phyloP scores from a whole-genome alignment of 441 rosid genomes.

The Macaranga tanarius region DNA sequence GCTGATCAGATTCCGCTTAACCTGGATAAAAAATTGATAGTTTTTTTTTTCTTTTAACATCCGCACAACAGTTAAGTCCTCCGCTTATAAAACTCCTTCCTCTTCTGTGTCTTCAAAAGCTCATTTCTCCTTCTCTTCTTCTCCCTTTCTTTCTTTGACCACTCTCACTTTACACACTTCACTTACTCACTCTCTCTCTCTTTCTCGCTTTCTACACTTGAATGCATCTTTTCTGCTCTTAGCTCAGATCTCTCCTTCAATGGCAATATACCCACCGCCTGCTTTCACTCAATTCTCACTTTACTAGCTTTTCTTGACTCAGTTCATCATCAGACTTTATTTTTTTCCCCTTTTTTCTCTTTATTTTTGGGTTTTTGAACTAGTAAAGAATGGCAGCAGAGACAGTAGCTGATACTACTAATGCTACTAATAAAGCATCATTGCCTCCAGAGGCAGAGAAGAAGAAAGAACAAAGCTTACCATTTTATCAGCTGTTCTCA shows the following conservation, averaged over 20 bases:
- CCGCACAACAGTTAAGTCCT: neutral
- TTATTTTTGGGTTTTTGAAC: neutral
- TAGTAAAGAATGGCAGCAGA: slow-evolving; percentile 57
- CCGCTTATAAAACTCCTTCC: slow-evolving; percentile 23
- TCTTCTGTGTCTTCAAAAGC: slow-evolving; percentile 23
- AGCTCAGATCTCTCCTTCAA: slow-evolving; percentile 38
- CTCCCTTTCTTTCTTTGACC: slow-evolving; percentile 40
- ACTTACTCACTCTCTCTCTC: slow-evolving; percentile 7
- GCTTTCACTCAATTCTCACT: neutral
- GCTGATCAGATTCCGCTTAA: slow-evolving; percentile 30
- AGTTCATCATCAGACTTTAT: neutral
- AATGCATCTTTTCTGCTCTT: slow-evolving; percentile 9
- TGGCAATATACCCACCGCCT: slow-evolving; percentile 13
- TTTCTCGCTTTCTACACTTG: slow-evolving; percentile 21
- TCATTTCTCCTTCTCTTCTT: slow-evolving; percentile 18
- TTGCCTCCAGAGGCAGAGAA: slow-evolving; percentile 76
- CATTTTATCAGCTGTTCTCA: slow-evolving; percentile 84
- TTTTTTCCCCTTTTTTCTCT: neutral
- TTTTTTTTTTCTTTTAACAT: neutral
- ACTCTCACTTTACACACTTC: neutral
- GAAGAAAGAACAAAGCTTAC: slow-evolving; percentile 93
- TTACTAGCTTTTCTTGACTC: slow-evolving; percentile 15
- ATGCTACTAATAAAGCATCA: slow-evolving; percentile 29
- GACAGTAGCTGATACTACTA: slow-evolving; percentile 30
- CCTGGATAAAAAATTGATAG: slow-evolving; percentile 5